Evolutionary conservation across 371 early-diverging fungal species (phyloP), one percentile per base, ranked within the genome.

Genomic region (Chytridiales sp.): DNA sequence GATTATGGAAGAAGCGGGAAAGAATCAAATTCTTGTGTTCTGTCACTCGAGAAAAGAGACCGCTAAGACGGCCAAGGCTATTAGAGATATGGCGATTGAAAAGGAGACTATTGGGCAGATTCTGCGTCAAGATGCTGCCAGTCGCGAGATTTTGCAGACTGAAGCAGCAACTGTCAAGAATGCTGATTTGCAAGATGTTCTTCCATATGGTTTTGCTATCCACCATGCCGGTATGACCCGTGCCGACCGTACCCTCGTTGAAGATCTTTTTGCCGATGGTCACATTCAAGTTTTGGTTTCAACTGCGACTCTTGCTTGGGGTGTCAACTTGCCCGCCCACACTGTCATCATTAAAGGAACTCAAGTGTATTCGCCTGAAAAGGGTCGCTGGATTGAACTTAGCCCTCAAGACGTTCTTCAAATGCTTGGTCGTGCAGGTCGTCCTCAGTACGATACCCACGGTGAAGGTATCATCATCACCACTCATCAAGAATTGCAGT

Each of bases 301-400:
- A 3, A 99, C 99, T 9, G 95, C 99, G 15, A 99, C 99, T 0
- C 80, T 99, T 47, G 99, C 99, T 31, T 99, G 99, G 99, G 99
- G 99, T 78, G 99, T 99, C 56, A 99, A 99, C 72, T 84, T 99
- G 66, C 99, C 99, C 26, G 99, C 99, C 17, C 94, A 99, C 72
- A 89, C 95, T 1, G 99, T 99, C 47, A 92, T 99, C 51, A 97
- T 99, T 74, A 98, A 97, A 78, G 99, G 99, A 11, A 99, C 99
- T 5, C 94, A 94, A 69, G 91, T 97, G 60, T 99, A 99, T 72
- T 85, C 87, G 24, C 92, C 95, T 6, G 94, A 96, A 67, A 92
- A 89, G 77, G 95, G 98, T 61, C 77, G 86, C 15, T 97, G 93
- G 93, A 81, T 84, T 19, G 97, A 99, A 70, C 71, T 99, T 35